phyloP scores from a whole-genome alignment of 2,329 filamentous ascomycete species.

The Fusarium succisae region DNA sequence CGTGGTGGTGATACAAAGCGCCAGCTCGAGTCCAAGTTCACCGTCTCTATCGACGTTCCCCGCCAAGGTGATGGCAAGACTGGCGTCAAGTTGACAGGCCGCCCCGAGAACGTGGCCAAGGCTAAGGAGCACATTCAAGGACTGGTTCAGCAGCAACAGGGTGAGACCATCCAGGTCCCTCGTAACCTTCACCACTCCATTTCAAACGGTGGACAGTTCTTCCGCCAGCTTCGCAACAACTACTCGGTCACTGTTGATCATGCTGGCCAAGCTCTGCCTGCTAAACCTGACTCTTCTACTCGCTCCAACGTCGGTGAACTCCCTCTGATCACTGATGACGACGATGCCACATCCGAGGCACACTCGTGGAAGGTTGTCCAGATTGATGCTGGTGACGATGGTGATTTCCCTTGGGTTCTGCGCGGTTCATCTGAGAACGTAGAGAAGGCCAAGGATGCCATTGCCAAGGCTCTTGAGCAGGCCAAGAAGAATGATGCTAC shows the following conservation, averaged over 20 bases:
- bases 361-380: conserved; percentile 89
- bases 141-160: conserved; percentile 85
- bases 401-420: conserved; percentile 89
- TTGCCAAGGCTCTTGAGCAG: conserved; percentile 78
- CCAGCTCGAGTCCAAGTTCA: conserved; percentile 85
- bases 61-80: conserved; percentile 86
- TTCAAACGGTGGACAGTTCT: conserved; percentile 90
- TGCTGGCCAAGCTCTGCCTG: conserved; percentile 78
- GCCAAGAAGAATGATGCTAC: conserved; percentile 75
- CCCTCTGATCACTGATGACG: conserved; percentile 93
- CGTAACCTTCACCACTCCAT: conserved; percentile 84
- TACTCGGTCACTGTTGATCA: conserved; percentile 92
- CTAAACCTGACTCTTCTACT: conserved; percentile 67
- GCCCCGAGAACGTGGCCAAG: conserved; percentile 79
- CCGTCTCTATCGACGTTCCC: conserved; percentile 88
- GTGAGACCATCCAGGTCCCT: conserved; percentile 87
- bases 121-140: conserved; percentile 86
- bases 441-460: conserved; percentile 79
- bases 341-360: conserved; percentile 68
- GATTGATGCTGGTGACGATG: conserved; percentile 66
- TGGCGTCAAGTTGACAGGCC: conserved; percentile 85
- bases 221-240: conserved; percentile 88
- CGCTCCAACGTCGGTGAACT: conserved; percentile 71
- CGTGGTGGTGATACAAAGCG: conserved; percentile 89
- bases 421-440: conserved; percentile 81